A percentile compares a stretch with the other conserved stretches of the same genome.
Evolutionary conservation across 768 basidiomycete species (phyloP).

Genomic region (Gautieria morchelliformis): DNA sequence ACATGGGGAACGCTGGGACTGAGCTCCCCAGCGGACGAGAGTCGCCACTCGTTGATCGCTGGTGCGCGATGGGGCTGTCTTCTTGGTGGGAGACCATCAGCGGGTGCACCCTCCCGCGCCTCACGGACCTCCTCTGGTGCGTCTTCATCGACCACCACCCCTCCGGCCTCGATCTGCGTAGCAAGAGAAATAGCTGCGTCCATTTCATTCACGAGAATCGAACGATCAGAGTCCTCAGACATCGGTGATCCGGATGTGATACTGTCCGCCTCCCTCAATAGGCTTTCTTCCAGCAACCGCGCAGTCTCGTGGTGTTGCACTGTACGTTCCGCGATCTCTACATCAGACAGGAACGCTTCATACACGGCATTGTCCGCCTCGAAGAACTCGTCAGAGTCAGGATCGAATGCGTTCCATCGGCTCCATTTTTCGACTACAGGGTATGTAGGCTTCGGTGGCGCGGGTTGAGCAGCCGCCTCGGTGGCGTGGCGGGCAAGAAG

Average conservation of each 20-base stretch:
- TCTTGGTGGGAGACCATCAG: not conserved
- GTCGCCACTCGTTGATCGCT: not conserved
- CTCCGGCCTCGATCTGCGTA: not conserved
- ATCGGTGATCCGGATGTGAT: not conserved
- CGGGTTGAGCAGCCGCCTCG: not conserved
- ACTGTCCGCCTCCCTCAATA: not conserved
- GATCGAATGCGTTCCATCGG: slow-evolving; percentile 59
- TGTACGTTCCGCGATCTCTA: slow-evolving; percentile 7
- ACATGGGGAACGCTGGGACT: not conserved
- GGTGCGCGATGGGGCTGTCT: not conserved
- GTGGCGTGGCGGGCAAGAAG: slow-evolving; percentile 1
- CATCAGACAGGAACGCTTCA: slow-evolving; percentile 48
- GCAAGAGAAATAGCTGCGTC: not conserved
- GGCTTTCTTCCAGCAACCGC: not conserved
- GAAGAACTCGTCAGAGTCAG: slow-evolving; percentile 75
- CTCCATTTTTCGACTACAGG: slow-evolving; percentile 49
- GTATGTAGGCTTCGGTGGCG: slow-evolving; percentile 30
- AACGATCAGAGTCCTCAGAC: not conserved
- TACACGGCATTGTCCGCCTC: slow-evolving; percentile 44
- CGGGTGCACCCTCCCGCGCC: not conserved
- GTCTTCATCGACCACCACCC: not conserved
- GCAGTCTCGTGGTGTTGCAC: not conserved
- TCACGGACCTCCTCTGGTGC: not conserved
- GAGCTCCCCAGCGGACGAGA: not conserved
- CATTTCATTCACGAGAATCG: not conserved